Base-by-base conservation (phyloP, 345 rosid species). In the Eucalyptus polyanthemos region DNA sequence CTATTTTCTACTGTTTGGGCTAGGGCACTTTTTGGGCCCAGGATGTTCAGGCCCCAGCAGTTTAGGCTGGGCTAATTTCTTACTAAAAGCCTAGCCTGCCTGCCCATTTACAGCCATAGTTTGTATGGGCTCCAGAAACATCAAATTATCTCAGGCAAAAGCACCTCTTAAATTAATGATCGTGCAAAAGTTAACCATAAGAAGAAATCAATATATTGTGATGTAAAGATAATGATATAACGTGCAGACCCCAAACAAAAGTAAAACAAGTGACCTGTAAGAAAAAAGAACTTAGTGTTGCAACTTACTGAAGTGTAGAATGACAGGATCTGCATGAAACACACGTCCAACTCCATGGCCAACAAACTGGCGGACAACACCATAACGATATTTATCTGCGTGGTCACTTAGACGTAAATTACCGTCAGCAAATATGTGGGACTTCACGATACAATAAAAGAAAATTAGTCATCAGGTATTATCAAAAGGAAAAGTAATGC, bases 341-440 rank as follows among this genome's bases (percentile, higher is more conserved):
- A 97, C 96, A 31, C 93, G 93, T 51, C 99, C 99, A 91, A 96
- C 95, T 31, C 99, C 99, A 67, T 97, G 99, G 91, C 99, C 99
- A 81, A 96, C 99, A 93, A 95, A 97, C 87, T 97, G 95, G 62
- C 89, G 88, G 40, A 97, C 98, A 53, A 97, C 98, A 88, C 99
- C 99, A 86, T 94, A 97, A 37, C 86, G 87, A 91, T 95, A 93
- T 93, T 94, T 96, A 92, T 97, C 99, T 94, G 99, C 99, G 92
- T 92, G 93, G 88, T 93, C 98, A 94, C 98, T 97, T 90, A 40
- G 47, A 86, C 58, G 3, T 13, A 56, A 90, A 88, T 54, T 67
- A 91, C 56, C 45, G 86, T 42, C 86, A 83, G 86, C n/a, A 54
- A 21, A 53, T 60, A 60, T 22, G 34, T 19, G 69, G 72, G 19